Percentiles rank a stretch among this genome's conserved stretches.
These are phyloP conservation scores for Aegilops umbellulata DNA, from an alignment of 176 grass and related monocot species.

Conservation along the genomic window DNA sequence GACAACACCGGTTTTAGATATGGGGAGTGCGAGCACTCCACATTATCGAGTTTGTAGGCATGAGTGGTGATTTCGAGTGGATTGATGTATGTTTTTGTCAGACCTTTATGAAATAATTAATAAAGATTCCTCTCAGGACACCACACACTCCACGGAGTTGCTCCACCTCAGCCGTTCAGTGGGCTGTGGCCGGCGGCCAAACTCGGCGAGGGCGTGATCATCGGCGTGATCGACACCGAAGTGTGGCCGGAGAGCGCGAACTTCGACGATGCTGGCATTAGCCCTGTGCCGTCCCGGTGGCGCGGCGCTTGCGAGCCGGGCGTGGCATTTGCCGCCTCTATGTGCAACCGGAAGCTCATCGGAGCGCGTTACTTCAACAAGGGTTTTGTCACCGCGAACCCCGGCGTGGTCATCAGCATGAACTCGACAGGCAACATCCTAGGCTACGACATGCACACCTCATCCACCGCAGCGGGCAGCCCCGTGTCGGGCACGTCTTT, in stretches of 20 bases:
- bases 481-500: slow-evolving; percentile 43
- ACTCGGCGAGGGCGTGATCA: slow-evolving; percentile 47
- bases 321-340: slow-evolving; percentile 25
- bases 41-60: too few relatives aligned
- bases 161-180: not conserved
- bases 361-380: slow-evolving; percentile 66
- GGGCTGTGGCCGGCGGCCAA: slow-evolving; percentile 48
- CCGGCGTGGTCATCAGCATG: slow-evolving; percentile 37
- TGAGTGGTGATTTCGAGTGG: too few relatives aligned
- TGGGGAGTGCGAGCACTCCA: too few relatives aligned
- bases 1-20: too few relatives aligned
- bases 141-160: slow-evolving; percentile 56
- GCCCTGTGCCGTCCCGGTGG: slow-evolving; percentile 42
- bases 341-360: slow-evolving; percentile 85
- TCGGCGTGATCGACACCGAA: slow-evolving; percentile 50
- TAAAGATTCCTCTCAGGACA: slow-evolving; percentile 40
- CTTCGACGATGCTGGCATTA: slow-evolving; percentile 36
- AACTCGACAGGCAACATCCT: slow-evolving; percentile 55
- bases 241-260: slow-evolving; percentile 57
- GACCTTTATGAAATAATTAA: too few relatives aligned
- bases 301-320: slow-evolving; percentile 45
- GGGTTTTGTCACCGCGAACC: slow-evolving; percentile 34
- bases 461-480: slow-evolving; percentile 56
- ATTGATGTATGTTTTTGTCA: too few relatives aligned
- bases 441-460: slow-evolving; percentile 70